Evolutionary conservation across 2,329 filamentous ascomycete species (phyloP).

Genomic region (Xylariaceae sp.): DNA sequence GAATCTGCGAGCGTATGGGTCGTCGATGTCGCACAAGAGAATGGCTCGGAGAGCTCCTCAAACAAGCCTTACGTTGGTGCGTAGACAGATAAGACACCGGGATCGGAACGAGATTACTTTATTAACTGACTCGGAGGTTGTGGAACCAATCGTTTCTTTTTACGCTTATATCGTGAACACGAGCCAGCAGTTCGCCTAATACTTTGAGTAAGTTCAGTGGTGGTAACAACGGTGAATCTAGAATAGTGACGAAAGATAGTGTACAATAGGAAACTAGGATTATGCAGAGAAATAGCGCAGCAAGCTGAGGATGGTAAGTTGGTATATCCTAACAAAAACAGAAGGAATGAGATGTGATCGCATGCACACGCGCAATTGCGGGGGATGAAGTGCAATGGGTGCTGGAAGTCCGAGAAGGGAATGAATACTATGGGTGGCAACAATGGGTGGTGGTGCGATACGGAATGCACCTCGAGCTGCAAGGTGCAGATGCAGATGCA

Average conservation of each 20-base stretch:
- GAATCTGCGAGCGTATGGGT: conserved; percentile 14
- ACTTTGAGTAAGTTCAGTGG: background rate
- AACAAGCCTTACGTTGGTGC: conserved; percentile 13
- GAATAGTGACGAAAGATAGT: conserved; percentile 1
- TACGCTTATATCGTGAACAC: conserved; percentile 22
- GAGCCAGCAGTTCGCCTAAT: conserved; percentile 6
- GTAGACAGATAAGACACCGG: conserved; percentile 21
- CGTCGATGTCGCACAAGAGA: conserved; percentile 8
- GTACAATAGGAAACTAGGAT: conserved; percentile 16
- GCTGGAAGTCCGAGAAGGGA: conserved; percentile 9
- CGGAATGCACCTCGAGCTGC: conserved; percentile 14
- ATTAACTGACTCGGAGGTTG: conserved; percentile 10
- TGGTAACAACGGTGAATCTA: conserved; percentile 10
- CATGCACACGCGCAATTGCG: conserved; percentile 10
- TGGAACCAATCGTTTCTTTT: conserved; percentile 19
- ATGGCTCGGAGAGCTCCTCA: conserved; percentile 1
- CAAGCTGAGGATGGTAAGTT: conserved; percentile 20
- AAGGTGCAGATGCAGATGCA: conserved; percentile 19
- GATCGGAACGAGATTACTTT: conserved; percentile 8
- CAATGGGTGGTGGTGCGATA: conserved; percentile 18
- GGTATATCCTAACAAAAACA: conserved; percentile 1
- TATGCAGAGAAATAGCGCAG: conserved; percentile 15
- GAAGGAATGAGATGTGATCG: background rate
- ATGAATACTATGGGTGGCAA: conserved; percentile 1
- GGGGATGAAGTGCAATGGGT: conserved; percentile 5